Evolutionary conservation across 106 monocot species (phyloP), one percentile per base, ranked within the genome.

Genomic region (Alisma plantagoaquatica): DNA sequence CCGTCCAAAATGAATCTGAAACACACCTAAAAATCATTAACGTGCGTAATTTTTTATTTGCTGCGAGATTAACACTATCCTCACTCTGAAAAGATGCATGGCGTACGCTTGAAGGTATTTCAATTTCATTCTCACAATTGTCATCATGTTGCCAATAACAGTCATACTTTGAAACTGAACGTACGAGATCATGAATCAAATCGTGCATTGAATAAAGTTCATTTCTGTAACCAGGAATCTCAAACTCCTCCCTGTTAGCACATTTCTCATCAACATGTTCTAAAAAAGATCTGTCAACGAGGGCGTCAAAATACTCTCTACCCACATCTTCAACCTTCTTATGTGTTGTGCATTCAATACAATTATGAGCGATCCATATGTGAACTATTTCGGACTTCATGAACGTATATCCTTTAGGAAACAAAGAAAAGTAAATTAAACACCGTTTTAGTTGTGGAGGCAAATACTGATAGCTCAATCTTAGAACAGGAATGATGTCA

Each of bases 241-340:
- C n/a, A n/a, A n/a, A n/a, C n/a, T n/a, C n/a, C n/a, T n/a, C n/a
- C n/a, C n/a, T n/a, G n/a, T n/a, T n/a, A n/a, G n/a, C n/a, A n/a
- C n/a, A 35, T 5, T 32, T 23, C 1, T 22, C 4, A 2, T 20
- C 22, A 7, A 4, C 1, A 25, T 19, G 14, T 10, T 58, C 25
- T 15, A 58, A 27, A 17, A 58, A 58, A 20, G 57, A 58, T 6
- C 23, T 26, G 5, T 2, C 18, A 1, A 41, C 5, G 10, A 58
- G 16, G 19, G 24, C 23, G 11, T 43, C 21, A 58, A 58, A 43
- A 10, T 26, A 58, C n/a, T 58, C 41, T 22, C 8, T 32, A 8
- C 42, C 57, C 2, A 43, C 33, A 22, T 58, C 57, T 26, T 58
- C 57, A 1, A 58, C n/a, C n/a, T n/a, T n/a, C n/a, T n/a, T n/a